Percentiles rank a stretch among this genome's conserved stretches.
These are phyloP conservation scores for Ganoderma lucidum DNA, from an alignment of 1,284 basidiomycete genomes.

Conservation along the genomic window DNA sequence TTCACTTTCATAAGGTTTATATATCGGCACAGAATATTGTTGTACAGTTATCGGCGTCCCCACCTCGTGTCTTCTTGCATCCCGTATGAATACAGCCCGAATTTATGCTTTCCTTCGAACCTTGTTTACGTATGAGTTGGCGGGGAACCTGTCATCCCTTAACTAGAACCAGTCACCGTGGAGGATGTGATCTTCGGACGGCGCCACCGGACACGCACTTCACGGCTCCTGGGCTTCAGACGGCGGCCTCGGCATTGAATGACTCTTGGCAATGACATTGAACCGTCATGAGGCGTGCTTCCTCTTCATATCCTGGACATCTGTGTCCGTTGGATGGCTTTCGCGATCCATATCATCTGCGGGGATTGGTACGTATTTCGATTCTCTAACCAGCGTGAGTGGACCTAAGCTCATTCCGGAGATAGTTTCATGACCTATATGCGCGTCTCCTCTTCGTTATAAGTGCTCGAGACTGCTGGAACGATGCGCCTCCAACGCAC, in stretches of 20 bases:
- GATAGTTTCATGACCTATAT: too few relatives aligned
- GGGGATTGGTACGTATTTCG: background rate
- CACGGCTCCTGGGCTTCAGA: background rate
- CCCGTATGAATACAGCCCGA: background rate
- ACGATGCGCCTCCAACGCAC: background rate
- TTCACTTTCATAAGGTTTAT: background rate
- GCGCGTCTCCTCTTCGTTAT: background rate
- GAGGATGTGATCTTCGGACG: too few relatives aligned
- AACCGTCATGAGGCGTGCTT: background rate
- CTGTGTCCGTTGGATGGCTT: background rate
- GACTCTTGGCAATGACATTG: background rate
- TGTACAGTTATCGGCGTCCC: background rate
- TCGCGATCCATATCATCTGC: constrained; percentile 7
- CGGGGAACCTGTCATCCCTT: background rate
- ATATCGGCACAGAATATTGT: background rate
- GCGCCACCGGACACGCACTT: too few relatives aligned
- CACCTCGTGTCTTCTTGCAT: background rate
- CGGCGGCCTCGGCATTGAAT: background rate
- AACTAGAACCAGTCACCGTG: background rate
- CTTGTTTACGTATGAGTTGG: background rate
- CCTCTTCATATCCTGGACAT: constrained; percentile 9
- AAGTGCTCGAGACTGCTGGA: background rate
- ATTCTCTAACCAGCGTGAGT: background rate
- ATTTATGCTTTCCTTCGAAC: background rate
- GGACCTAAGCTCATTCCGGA: background rate